These are phyloP conservation scores for Calophaca sinica DNA, from an alignment of 306 rosid genomes.

Conservation along the genomic window DNA sequence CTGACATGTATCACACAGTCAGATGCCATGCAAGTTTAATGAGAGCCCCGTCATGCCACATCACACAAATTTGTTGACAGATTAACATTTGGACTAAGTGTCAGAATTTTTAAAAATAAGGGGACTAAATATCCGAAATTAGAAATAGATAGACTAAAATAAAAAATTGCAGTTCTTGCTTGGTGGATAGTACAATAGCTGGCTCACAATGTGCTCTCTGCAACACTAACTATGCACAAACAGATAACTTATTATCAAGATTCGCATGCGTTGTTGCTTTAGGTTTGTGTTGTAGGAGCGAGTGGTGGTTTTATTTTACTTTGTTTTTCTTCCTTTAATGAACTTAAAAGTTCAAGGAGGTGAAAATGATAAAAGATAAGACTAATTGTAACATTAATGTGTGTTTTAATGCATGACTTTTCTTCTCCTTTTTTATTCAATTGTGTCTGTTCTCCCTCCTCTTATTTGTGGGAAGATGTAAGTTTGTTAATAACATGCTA, in stretches of 20 bases:
- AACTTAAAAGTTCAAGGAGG: not conserved
- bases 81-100: too few relatives aligned
- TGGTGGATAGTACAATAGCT: slow-evolving; percentile 46
- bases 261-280: not conserved
- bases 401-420: not conserved
- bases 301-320: not conserved
- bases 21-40: too few relatives aligned
- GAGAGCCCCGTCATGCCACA: too few relatives aligned
- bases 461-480: not conserved
- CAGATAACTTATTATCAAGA: slow-evolving; percentile 48
- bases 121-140: too few relatives aligned
- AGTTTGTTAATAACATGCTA: not conserved
- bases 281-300: not conserved
- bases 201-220: slow-evolving; percentile 72
- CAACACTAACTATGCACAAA: slow-evolving; percentile 50
- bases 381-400: too few relatives aligned
- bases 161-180: slow-evolving; percentile 56
- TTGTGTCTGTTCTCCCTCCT: not conserved
- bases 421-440: not conserved
- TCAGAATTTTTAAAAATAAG: too few relatives aligned
- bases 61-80: too few relatives aligned
- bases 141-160: too few relatives aligned
- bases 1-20: too few relatives aligned
- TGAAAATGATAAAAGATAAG: not conserved
- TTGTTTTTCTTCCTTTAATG: not conserved